Evolutionary conservation across 2,329 filamentous ascomycete genomes (phyloP), one percentile per base, ranked within the genome.

Genomic region (Sclerotinia subarctica): DNA sequence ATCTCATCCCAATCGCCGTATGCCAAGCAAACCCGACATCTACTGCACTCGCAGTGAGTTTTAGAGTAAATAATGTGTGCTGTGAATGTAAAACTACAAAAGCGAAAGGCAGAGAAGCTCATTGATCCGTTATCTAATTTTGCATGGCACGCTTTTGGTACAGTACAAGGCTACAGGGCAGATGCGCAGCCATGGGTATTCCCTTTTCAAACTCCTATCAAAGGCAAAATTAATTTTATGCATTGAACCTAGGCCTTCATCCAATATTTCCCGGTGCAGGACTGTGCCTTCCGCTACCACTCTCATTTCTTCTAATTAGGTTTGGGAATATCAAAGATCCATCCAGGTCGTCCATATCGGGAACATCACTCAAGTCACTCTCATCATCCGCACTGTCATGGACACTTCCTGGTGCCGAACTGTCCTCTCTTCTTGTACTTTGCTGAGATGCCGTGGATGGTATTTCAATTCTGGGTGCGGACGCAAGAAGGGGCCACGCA

Each of bases 341-440:
- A 47, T 74, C 73, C 24, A 70, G 52, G 62, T 77, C 76, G 65
- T 77, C 76, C 73, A 76, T 75, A 67, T 76, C 76, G 24, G 76
- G 76, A 17, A 84, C 77, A 73, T 85, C 83, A 68, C 82, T 84
- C 2, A 86, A 76, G 75, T 86, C 84, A 70, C 82, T 84, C 70
- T 85, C 84, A 68, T 85, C 83, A 71, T 85, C 84, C 0, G 83
- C 83, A 71, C 79, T 80, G 68, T 84, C 83, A 56, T 85, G 81
- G 0, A 83, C 75, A 60, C 81, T 78, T 13, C 76, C 77, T 10
- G 72, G 72, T 11, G 65, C 75, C 24, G 72, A 73, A 57, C 80
- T 79, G 56, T 77, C 76, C 59, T 79, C 74, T 70, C 54, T 71
- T 70, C 78, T 70, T 78, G 68, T 79, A 71, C 17, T 72, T 32